Evolutionary conservation across 345 rosid genomes (phyloP).

Genomic region (Combretum micranthum): DNA sequence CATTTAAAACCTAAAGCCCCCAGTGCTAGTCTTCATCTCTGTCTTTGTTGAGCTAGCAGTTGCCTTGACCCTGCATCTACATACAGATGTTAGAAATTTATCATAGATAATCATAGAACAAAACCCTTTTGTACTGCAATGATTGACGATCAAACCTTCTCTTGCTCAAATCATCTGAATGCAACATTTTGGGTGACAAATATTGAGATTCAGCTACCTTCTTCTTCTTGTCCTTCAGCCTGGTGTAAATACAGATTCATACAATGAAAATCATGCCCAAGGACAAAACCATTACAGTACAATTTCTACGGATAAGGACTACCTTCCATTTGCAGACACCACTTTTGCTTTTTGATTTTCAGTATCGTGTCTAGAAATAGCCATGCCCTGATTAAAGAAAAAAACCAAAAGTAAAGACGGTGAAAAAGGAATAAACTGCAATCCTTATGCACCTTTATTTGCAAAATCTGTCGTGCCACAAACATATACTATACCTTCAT

Average conservation of each 20-base stretch:
- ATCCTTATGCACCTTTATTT: no score
- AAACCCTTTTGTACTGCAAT: no score
- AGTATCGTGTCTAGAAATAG: slow-evolving; percentile 28
- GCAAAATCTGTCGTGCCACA: no score
- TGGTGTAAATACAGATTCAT: slow-evolving; percentile 19
- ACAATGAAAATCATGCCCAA: slow-evolving; percentile 3
- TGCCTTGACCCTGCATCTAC: slow-evolving; percentile 33
- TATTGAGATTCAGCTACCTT: slow-evolving; percentile 35
- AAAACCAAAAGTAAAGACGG: not conserved
- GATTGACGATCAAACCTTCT: no score
- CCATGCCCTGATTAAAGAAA: slow-evolving; percentile 7
- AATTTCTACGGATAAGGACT: slow-evolving; percentile 11
- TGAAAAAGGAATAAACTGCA: not conserved
- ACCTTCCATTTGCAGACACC: slow-evolving; percentile 44
- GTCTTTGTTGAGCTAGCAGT: slow-evolving; percentile 30
- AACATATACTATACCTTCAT: no score
- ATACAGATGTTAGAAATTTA: slow-evolving; percentile 4
- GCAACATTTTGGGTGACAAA: slow-evolving; percentile 16
- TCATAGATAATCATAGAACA: not conserved
- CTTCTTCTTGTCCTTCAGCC: slow-evolving; percentile 33
- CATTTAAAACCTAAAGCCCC: slow-evolving; percentile 53
- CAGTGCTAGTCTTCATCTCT: slow-evolving; percentile 28
- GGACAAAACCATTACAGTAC: not conserved
- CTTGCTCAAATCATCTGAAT: no score
- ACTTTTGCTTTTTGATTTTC: slow-evolving; percentile 27